Conservation (phyloP, 2,329 filamentous ascomycete genomes). For the Ciborinia camelliae region DNA sequence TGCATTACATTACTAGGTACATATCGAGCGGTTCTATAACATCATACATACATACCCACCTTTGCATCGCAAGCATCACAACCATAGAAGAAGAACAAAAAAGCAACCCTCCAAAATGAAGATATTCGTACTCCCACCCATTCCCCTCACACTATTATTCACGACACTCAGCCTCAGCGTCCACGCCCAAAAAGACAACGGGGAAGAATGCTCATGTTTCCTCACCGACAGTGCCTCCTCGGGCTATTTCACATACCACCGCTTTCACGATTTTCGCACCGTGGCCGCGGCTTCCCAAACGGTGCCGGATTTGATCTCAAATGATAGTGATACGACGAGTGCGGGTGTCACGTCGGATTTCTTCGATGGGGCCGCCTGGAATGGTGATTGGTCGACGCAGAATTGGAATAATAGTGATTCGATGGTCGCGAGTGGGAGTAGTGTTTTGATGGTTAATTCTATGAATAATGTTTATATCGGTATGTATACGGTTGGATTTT, state of each 20-base stretch:
- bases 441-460: constrained; percentile 32
- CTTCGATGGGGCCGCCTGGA: constrained; percentile 30
- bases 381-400: constrained; percentile 33
- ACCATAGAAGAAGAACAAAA: no score
- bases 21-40: neutral
- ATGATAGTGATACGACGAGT: constrained; percentile 22
- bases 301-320: constrained; percentile 25
- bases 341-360: constrained; percentile 28
- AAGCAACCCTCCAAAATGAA: neutral
- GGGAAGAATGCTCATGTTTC: constrained; percentile 33
- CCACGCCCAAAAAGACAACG: constrained; percentile 31
- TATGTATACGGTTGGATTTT: no score
- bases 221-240: constrained; percentile 31
- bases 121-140: neutral
- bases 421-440: constrained; percentile 23
- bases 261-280: constrained; percentile 35
- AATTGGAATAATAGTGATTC: constrained; percentile 35
- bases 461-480: constrained; percentile 36
- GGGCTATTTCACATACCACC: constrained; percentile 34
- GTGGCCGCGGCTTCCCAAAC: constrained; percentile 19
- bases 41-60: no score
- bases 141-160: neutral
- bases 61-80: no score
- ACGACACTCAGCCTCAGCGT: constrained; percentile 13
- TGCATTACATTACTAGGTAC: no score